Conservation (phyloP, 345 rosid species). For the Citrus hindsii region DNA sequence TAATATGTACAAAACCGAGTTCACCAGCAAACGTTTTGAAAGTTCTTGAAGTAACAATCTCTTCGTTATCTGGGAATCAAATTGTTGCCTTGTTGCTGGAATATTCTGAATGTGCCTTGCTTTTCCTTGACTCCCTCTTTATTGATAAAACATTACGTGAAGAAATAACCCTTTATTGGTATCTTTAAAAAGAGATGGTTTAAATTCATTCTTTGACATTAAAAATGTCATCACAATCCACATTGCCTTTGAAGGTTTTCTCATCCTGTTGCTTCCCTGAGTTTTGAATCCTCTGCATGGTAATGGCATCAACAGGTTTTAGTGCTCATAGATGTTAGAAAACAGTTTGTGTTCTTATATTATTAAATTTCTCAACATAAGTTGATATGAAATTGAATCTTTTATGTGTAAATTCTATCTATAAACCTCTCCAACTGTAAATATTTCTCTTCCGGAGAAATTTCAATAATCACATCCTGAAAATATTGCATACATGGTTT, state of each 20-base stretch:
- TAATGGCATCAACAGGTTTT: not conserved
- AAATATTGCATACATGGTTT: not conserved
- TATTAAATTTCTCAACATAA: not conserved
- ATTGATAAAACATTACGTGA: not conserved
- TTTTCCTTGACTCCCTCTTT: constrained; percentile 21
- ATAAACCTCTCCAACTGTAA: not conserved
- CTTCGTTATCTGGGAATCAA: not conserved
- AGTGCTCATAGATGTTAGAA: too few species aligned
- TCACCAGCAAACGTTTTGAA: constrained; percentile 3
- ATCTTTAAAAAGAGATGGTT: not conserved
- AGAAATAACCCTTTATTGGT: not conserved
- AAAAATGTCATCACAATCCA: not conserved
- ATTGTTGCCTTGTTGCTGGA: constrained; percentile 18
- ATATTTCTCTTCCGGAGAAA: not conserved
- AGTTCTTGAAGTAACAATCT: constrained; percentile 24
- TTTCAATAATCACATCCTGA: not conserved
- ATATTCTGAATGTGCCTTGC: constrained; percentile 23
- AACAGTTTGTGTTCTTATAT: too few species aligned
- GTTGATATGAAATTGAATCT: not conserved
- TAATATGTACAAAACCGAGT: not conserved
- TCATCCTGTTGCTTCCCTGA: not conserved
- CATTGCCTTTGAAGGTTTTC: not conserved
- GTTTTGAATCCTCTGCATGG: not conserved
- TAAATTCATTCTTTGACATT: not conserved
- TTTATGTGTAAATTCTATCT: not conserved